phyloP scores from a whole-genome alignment of 805 yeast species.

The Suhomyces xylopsoci region DNA sequence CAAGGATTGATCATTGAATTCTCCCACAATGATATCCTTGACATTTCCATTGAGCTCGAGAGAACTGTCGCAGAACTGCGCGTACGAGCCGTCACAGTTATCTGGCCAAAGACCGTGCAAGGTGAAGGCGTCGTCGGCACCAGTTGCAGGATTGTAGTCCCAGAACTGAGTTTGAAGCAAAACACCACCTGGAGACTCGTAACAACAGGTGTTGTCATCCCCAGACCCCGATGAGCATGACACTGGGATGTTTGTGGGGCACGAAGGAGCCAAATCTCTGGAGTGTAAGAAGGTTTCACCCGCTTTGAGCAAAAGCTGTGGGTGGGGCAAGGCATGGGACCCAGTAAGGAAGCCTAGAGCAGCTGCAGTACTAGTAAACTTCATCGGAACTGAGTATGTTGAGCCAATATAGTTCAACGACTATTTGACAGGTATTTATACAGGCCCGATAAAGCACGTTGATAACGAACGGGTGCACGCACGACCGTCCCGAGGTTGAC shows the following conservation, averaged over 20 bases:
- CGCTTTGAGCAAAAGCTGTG: neutral
- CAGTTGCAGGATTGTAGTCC: conserved; percentile 76
- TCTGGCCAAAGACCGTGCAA: conserved; percentile 91
- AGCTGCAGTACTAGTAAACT: neutral
- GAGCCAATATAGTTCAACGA: neutral
- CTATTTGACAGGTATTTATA: neutral
- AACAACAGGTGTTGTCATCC: conserved; percentile 58
- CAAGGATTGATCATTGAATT: conserved; percentile 49
- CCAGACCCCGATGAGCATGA: conserved; percentile 53
- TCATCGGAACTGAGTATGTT: neutral
- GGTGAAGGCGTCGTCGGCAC: conserved; percentile 70
- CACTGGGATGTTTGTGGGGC: conserved; percentile 59
- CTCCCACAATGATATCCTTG: conserved; percentile 26
- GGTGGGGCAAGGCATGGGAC: conserved; percentile 1
- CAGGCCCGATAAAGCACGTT: conserved; percentile 1
- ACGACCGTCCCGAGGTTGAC: neutral
- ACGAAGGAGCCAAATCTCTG: conserved; percentile 18
- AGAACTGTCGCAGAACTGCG: conserved; percentile 68
- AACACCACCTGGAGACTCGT: conserved; percentile 83
- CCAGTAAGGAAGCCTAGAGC: neutral
- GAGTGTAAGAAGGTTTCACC: neutral
- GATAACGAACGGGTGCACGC: neutral
- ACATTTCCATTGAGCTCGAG: conserved; percentile 31
- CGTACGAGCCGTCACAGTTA: conserved; percentile 77
- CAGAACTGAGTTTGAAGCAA: conserved; percentile 87